phyloP scores from a whole-genome alignment of 108 stramenopile genomes.

The Cyclotella kingstonii region DNA sequence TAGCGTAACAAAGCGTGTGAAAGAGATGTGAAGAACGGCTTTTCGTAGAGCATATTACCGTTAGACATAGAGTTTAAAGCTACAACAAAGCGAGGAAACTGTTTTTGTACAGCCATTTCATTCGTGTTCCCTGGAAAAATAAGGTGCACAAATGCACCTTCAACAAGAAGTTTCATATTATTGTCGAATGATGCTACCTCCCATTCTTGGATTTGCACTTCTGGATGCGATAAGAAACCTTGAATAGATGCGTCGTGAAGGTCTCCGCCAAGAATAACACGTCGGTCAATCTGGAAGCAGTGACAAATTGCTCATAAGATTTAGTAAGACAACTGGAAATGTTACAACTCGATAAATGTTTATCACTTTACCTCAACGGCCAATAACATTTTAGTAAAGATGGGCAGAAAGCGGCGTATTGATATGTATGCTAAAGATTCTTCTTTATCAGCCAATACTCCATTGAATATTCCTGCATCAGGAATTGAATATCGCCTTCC shows the following conservation, averaged over 20 bases:
- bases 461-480: slow-evolving; percentile 50
- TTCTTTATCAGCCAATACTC: slow-evolving; percentile 31
- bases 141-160: slow-evolving; percentile 65
- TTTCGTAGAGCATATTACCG: slow-evolving; percentile 59
- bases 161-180: slow-evolving; percentile 58
- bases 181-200: slow-evolving; percentile 41
- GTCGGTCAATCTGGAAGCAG: slow-evolving; percentile 47
- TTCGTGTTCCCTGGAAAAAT: slow-evolving; percentile 75
- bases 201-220: slow-evolving; percentile 26
- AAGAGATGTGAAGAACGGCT: slow-evolving; percentile 66
- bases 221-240: slow-evolving; percentile 19
- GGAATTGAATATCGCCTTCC: slow-evolving; percentile 65
- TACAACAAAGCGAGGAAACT: slow-evolving; percentile 67
- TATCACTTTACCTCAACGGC: slow-evolving; percentile 45
- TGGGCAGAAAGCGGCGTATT: slow-evolving; percentile 62
- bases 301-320: too few relatives aligned
- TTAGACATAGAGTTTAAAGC: slow-evolving; percentile 50
- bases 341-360: neutral
- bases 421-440: slow-evolving; percentile 50
- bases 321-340: neutral
- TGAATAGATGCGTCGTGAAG: slow-evolving; percentile 53
- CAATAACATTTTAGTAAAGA: slow-evolving; percentile 61
- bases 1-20: slow-evolving; percentile 67
- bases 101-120: slow-evolving; percentile 59
- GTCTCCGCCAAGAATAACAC: slow-evolving; percentile 64